phyloP scores from a whole-genome alignment of 306 rosid species.

The Spatholobus suberectus region DNA sequence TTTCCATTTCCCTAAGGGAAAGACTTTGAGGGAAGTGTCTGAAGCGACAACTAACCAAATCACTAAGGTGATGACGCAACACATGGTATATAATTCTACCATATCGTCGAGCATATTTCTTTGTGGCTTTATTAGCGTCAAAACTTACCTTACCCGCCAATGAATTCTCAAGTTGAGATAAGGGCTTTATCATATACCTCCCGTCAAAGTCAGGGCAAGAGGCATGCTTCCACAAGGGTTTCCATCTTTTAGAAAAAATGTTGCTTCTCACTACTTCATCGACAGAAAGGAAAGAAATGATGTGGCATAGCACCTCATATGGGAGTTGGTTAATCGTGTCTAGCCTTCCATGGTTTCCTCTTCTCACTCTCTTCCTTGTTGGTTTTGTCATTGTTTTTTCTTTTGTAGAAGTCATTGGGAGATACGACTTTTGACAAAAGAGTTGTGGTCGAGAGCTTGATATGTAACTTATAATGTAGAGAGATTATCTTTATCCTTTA shows the following conservation, averaged over 20 bases:
- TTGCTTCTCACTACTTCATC: neutral
- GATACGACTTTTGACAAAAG: neutral
- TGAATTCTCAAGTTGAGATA: neutral
- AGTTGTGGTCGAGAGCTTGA: neutral
- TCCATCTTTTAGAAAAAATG: neutral
- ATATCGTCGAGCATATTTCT: neutral
- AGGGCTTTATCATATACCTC: neutral
- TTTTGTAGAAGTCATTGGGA: neutral
- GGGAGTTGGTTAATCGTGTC: neutral
- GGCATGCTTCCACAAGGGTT: neutral
- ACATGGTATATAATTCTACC: neutral
- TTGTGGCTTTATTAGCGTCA: neutral
- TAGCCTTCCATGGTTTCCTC: neutral
- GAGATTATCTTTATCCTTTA: neutral
- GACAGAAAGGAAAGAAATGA: neutral
- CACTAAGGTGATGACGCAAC: neutral
- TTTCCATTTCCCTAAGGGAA: neutral
- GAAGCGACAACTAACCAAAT: neutral
- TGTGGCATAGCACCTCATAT: neutral
- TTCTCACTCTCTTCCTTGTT: neutral
- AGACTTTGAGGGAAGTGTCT: neutral
- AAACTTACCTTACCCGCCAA: neutral
- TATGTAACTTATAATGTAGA: neutral
- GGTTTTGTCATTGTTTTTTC: neutral
- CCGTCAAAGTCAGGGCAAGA: neutral